Evolutionary conservation across 2,329 filamentous ascomycete species (phyloP), one percentile per base, ranked within the genome.

Genomic region (Penicillium sp.): DNA sequence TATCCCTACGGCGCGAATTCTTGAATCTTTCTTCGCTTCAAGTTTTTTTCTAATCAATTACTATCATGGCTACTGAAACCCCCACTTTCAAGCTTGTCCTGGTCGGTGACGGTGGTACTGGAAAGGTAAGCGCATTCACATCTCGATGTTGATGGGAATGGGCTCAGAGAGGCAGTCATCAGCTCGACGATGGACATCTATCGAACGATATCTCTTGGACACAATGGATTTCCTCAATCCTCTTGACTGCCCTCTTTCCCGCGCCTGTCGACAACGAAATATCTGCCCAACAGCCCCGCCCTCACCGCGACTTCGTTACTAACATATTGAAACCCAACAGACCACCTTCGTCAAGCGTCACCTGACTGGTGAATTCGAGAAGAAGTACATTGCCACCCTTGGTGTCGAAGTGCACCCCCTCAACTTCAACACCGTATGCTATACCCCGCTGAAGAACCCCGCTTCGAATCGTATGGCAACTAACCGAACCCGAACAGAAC

Each of bases 271-370:
- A 61, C 60, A 53, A 59, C 61, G 54, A 48, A 60, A 55, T 56
- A 62, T 55, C 58, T 58, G 53, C 55, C 59, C 56, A 55, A 57
- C 55, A 52, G 28, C 22, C 47, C 54, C 40, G 50, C 56, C 50
- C 50, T 52, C 51, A 52, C 41, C 36, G 38, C 41, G 42, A 45
- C 38, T 52, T 51, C 49, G 59, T 63, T 49, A 53, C 62, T 64
- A 62, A 64, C 53, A 36, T 39, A 43, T 14, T 36, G 50, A 41
- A 55, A 33, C 33, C 10, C 27, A 50, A 61, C 71, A 99, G 93
- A 99, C 93, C 74, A 99, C 93, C 73, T 99, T 99, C 77, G 93
- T 99, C 82, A 99, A 99, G 87, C 93, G 93, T 72, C 93, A 99
- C 80, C 84, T 97, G 84, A 99, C 93, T 72, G 93, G 93, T 75